Base-by-base conservation (phyloP, 139 green algal genomes). In the Edaphochlamys debaryana region DNA sequence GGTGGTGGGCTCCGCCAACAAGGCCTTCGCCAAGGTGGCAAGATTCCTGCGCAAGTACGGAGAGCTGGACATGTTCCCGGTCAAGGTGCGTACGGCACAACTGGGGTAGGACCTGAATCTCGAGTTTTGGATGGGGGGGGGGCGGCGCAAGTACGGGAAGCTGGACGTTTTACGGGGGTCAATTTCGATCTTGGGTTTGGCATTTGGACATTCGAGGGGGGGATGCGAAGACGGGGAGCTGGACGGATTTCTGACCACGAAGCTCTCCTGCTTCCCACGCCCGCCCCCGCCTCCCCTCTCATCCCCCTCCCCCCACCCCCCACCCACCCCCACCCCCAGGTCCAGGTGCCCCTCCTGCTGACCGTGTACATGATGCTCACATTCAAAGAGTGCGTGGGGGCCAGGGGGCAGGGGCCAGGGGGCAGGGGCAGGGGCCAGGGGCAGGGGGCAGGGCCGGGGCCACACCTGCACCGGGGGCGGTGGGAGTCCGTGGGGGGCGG, bases 1-100 rank as follows among this genome's bases (percentile, higher is more conserved):
- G 30, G 90, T 96, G 36, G 83, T 98, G 40, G 91, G 93, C 17
- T 85, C 92, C 30, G 93, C 93, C 37, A 97, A 98, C 89, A 96
- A 96, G 86, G 91, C 95, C 66, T 80, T 98, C 41, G 91, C 71
- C 5, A 92, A 90, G 79, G 92, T 89, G 54, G 84, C 87, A 9
- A 89, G 85, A 50, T 97, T 96, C 80, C 91, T 96, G 86, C 27
- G 71, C 25, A 93, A 92, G 87, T 98, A 96, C 84, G 90, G 86
- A 0, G 64, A 93, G 54, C 85, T 94, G 78, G 82, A 87, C 8
- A 91, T 95, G 86, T 98, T 98, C 86, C 94, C 94, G 0, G 93
- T 98, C 37, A 93, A 92, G 80, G 80, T 29, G 20, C 4, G 52
- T 54, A 54, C 48, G 48, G 48, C 11, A 54, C 48, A 15, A n/a